Percentiles rank a stretch among this genome's conserved stretches.
These are phyloP conservation scores for Penicillium riverlandense DNA, from an alignment of 495 filamentous ascomycete species.

Conservation along the genomic window DNA sequence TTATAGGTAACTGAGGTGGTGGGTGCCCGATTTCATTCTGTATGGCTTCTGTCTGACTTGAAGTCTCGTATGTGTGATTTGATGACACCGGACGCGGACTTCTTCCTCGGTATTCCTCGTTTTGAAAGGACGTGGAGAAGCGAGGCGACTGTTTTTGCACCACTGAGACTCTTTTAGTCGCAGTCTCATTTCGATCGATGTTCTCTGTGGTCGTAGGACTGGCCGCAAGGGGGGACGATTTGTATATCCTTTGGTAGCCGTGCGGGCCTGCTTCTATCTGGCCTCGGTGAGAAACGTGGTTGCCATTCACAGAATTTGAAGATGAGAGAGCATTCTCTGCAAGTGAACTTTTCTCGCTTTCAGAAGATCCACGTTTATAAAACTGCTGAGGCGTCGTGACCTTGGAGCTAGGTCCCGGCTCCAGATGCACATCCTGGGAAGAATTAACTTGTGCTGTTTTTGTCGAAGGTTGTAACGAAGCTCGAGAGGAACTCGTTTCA, in stretches of 20 bases:
- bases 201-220: slow-evolving; percentile 11
- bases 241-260: slow-evolving; percentile 17
- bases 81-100: slow-evolving; percentile 1
- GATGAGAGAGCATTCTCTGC: no score
- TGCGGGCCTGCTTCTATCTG: slow-evolving; percentile 5
- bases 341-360: no score
- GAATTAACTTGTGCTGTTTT: no score
- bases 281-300: slow-evolving; percentile 1
- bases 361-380: no score
- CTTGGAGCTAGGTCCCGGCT: no score
- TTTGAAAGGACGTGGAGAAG: background rate
- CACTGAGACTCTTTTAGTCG: background rate
- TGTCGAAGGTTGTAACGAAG: no score
- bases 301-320: no score
- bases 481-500: no score
- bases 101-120: slow-evolving; percentile 1
- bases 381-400: no score
- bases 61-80: background rate
- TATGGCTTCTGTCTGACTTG: background rate
- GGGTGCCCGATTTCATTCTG: background rate
- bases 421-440: no score
- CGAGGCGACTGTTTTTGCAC: background rate
- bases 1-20: no score
- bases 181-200: background rate
- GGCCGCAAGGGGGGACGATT: slow-evolving; percentile 28